Percentiles rank a stretch among this genome's conserved stretches.
These are phyloP conservation scores for Mortierella sp. DNA, from an alignment of 371 early-diverging fungal species.

Conservation along the genomic window DNA sequence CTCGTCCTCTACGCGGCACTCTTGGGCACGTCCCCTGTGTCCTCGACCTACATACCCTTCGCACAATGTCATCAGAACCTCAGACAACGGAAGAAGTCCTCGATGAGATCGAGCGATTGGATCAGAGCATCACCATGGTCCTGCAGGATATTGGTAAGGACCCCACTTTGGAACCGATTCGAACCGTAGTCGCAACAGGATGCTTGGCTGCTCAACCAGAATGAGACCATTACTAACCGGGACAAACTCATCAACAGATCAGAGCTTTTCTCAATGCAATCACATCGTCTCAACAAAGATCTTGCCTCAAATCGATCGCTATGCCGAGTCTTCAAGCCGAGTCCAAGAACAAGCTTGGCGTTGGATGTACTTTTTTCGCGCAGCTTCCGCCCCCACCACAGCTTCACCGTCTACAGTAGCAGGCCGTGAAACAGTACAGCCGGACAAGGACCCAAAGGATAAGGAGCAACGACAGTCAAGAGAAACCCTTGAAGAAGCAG, in stretches of 20 bases:
- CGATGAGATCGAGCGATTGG: constrained; percentile 54
- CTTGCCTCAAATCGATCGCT: constrained; percentile 61
- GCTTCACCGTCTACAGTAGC: neutral
- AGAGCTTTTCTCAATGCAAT: constrained; percentile 64
- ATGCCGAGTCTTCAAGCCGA: constrained; percentile 53
- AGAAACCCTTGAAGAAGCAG: neutral
- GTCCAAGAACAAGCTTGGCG: constrained; percentile 55
- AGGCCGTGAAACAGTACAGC: neutral
- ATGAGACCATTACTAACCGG: neutral
- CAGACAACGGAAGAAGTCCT: constrained; percentile 35
- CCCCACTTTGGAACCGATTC: too few species aligned
- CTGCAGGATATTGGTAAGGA: constrained; percentile 59
- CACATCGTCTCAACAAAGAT: constrained; percentile 59
- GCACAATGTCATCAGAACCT: constrained; percentile 12
- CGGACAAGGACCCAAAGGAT: constrained; percentile 8
- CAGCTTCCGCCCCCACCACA: constrained; percentile 11
- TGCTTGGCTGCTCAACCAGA: neutral
- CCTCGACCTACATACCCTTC: too few species aligned
- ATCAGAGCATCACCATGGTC: constrained; percentile 64
- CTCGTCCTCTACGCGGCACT: neutral
- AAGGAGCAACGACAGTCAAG: neutral
- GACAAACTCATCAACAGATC: constrained; percentile 38
- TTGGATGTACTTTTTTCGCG: constrained; percentile 44
- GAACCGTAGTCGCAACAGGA: neutral
- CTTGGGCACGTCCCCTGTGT: neutral